Conservation (phyloP, 768 basidiomycete species). For the Leccinum broughii region DNA sequence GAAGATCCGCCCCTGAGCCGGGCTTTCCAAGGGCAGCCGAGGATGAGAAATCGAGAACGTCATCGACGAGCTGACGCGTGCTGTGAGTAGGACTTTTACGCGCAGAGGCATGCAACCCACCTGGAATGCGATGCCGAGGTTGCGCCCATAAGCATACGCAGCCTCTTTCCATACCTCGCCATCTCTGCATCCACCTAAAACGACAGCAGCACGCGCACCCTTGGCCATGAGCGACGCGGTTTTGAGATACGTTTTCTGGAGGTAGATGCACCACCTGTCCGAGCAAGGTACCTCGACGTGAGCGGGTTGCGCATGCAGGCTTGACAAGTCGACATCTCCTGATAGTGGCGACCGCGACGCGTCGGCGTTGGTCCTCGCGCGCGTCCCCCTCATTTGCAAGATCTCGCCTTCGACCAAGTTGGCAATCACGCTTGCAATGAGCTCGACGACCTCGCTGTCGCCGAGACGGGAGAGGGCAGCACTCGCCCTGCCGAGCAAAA, state of each 20-base stretch:
- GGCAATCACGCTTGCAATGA: constrained; percentile 87
- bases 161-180: constrained; percentile 86
- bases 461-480: constrained; percentile 87
- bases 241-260: constrained; percentile 92
- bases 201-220: constrained; percentile 76
- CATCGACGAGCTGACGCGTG: constrained; percentile 81
- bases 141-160: constrained; percentile 88
- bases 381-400: constrained; percentile 57
- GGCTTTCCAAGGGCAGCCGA: constrained; percentile 86
- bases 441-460: constrained; percentile 86
- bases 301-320: constrained; percentile 44
- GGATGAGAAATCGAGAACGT: constrained; percentile 90
- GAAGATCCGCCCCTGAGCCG: constrained; percentile 73
- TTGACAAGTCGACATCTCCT: constrained; percentile 32
- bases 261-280: constrained; percentile 73
- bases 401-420: constrained; percentile 98
- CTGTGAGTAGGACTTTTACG: neutral
- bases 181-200: constrained; percentile 79
- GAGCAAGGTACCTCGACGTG: constrained; percentile 27
- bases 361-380: constrained; percentile 1
- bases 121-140: constrained; percentile 95
- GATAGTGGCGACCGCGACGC: neutral
- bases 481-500: constrained; percentile 88
- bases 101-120: constrained; percentile 40
- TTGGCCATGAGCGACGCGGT: constrained; percentile 92